Evolutionary conservation across 495 filamentous ascomycete genomes (phyloP).

Genomic region (Penicillium cosmopolitanum): DNA sequence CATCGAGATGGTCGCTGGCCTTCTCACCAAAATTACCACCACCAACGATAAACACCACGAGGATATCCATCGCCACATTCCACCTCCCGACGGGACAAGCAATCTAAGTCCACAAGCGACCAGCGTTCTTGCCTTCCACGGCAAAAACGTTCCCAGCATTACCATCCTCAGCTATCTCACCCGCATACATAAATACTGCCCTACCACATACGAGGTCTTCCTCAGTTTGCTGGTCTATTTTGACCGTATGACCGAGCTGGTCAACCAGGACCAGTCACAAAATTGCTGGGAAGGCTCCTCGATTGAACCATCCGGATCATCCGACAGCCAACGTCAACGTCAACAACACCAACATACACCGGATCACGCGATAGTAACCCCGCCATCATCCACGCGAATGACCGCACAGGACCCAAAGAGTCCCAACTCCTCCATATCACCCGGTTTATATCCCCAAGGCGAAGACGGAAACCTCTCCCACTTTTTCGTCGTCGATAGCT

Average conservation of each 20-base stretch:
- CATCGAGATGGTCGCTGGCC: constrained; percentile 99
- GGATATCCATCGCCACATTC: constrained; percentile 70
- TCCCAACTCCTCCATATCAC: constrained; percentile 37
- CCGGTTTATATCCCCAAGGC: constrained; percentile 39
- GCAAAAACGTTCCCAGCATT: constrained; percentile 97
- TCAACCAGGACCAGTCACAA: constrained; percentile 69
- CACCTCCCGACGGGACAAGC: constrained; percentile 63
- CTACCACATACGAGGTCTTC: constrained; percentile 98
- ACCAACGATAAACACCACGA: constrained; percentile 96
- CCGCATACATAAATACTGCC: constrained; percentile 98
- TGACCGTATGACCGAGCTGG: constrained; percentile 96
- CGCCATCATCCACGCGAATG: constrained; percentile 38
- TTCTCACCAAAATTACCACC: constrained; percentile 96
- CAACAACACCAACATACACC: constrained; percentile 16
- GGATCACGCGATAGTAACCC: constrained; percentile 41
- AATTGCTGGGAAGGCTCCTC: constrained; percentile 28
- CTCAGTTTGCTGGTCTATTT: constrained; percentile 95
- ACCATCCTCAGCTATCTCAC: constrained; percentile 95
- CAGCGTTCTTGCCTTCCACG: constrained; percentile 97
- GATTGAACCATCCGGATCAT: constrained; percentile 12
- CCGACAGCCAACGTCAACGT: constrained; percentile 15
- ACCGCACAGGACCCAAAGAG: constrained; percentile 38
- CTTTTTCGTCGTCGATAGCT: constrained; percentile 98
- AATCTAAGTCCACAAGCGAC: constrained; percentile 78
- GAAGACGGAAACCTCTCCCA: constrained; percentile 68